A percentile compares a stretch with the other conserved stretches of the same genome.
Evolutionary conservation across 2,329 filamentous ascomycete genomes (phyloP).

Genomic region (Chalara sp.): DNA sequence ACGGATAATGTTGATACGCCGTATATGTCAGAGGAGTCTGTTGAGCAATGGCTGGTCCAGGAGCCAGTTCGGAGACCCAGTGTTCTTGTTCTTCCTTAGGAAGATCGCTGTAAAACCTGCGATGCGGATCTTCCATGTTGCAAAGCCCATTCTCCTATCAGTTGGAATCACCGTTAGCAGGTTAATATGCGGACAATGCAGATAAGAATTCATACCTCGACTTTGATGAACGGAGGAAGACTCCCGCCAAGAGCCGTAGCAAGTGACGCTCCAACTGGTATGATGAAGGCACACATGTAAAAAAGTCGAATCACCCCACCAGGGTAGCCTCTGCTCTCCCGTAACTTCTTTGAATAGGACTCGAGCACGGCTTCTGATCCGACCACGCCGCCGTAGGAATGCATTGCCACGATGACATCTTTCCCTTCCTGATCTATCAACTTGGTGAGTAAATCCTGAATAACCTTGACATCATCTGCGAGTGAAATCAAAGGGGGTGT

Average conservation of each 20-base stretch:
- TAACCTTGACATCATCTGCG: background rate
- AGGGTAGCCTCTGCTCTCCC: background rate
- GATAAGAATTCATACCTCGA: too few species aligned
- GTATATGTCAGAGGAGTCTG: too few species aligned
- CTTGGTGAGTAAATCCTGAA: background rate
- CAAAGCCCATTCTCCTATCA: too few species aligned
- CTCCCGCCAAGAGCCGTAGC: background rate
- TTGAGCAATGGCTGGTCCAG: too few species aligned
- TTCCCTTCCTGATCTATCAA: background rate
- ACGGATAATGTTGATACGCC: too few species aligned
- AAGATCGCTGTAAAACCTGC: too few species aligned
- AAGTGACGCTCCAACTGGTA: background rate
- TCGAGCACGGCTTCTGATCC: background rate
- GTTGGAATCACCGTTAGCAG: too few species aligned
- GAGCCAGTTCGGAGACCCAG: too few species aligned
- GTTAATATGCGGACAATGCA: too few species aligned
- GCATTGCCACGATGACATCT: background rate
- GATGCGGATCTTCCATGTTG: too few species aligned
- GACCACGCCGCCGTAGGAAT: background rate
- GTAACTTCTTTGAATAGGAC: background rate
- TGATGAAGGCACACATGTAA: background rate
- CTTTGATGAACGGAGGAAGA: background rate
- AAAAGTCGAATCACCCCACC: background rate
- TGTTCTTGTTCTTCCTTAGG: too few species aligned
- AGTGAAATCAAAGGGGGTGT: background rate